Base-by-base conservation (phyloP, 495 filamentous ascomycete genomes). In the Astrocystis sublimbata region DNA sequence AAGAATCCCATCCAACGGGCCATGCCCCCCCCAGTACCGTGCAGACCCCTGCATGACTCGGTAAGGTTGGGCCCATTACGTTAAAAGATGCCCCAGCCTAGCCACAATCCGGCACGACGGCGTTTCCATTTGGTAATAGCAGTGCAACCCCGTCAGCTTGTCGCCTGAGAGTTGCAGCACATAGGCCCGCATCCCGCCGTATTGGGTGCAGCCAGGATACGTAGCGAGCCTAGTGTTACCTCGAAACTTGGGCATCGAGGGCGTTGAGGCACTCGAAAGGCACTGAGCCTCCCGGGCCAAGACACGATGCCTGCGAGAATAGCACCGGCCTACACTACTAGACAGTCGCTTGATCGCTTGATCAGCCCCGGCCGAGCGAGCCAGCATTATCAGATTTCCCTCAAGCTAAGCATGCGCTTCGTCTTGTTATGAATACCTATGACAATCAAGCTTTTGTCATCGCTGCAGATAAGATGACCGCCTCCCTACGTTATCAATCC, bases 91-190 rank as follows among this genome's bases (percentile, higher is more conserved):
- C 75, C 76, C 71, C 69, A 69, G 62, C 73, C 61, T 70, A 74
- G 65, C 68, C 65, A 59, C 51, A 68, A 62, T 66, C 72, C 64
- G 68, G 63, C 59, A 62, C 56, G 56, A 58, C 33, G 36, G 57
- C 56, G 49, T 68, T 81, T 80, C 75, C 69, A 79, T 81, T 78
- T 79, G 75, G 77, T 81, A 80, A 81, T 81, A 65, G 65, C 19
- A 60, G 60, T 50, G 36, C 46, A 36, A 68, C 59, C 71, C 69
- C 47, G 45, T 52, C 60, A 65, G 23, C 21, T 24, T 26, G 55
- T 63, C 67, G 68, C 61, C 31, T 58, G 58, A 61, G 68, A 54
- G 54, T 53, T 65, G 56, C 51, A 45, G 50, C 62, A 49, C 55
- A 62, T 65, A 63, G 31, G 59, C 47, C 60, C 46, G 61, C 35